These are phyloP conservation scores for Eucommia ulmoides DNA, from an alignment of 257 asterid species.

Conservation along the genomic window DNA sequence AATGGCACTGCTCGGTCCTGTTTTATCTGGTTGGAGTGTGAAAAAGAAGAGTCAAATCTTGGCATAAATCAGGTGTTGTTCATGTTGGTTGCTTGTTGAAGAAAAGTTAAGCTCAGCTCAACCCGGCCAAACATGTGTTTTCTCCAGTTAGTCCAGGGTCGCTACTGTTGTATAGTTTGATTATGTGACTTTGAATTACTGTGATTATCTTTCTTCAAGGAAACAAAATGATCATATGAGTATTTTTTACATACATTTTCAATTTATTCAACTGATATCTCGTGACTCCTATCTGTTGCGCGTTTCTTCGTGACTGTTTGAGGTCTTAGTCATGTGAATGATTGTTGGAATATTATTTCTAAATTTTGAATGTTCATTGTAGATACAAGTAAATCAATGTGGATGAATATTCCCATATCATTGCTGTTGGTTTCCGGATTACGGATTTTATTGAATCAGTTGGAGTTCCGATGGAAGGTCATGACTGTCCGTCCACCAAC, in stretches of 20 bases:
- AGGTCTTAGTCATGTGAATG: conserved; percentile 3
- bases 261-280: background rate
- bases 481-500: conserved; percentile 34
- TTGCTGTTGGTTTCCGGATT: conserved; percentile 68
- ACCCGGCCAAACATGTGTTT: too few relatives aligned
- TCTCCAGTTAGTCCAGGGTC: too few relatives aligned
- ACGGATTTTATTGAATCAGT: conserved; percentile 60
- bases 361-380: conserved; percentile 24
- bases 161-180: too few relatives aligned
- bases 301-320: conserved; percentile 2
- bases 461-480: conserved; percentile 75
- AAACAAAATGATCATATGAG: too few relatives aligned
- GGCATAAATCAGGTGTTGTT: too few relatives aligned
- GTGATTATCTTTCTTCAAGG: too few relatives aligned
- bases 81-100: too few relatives aligned
- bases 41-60: too few relatives aligned
- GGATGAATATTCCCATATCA: conserved; percentile 86
- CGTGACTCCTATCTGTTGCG: background rate
- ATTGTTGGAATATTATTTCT: conserved; percentile 5
- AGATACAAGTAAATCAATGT: conserved; percentile 94
- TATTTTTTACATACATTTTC: background rate
- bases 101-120: too few relatives aligned
- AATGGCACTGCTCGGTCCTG: too few relatives aligned
- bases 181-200: too few relatives aligned
- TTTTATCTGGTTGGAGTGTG: too few relatives aligned